These are phyloP conservation scores for Zymoseptoria pseudotritici DNA, from an alignment of 2,329 filamentous ascomycete genomes.

Conservation along the genomic window DNA sequence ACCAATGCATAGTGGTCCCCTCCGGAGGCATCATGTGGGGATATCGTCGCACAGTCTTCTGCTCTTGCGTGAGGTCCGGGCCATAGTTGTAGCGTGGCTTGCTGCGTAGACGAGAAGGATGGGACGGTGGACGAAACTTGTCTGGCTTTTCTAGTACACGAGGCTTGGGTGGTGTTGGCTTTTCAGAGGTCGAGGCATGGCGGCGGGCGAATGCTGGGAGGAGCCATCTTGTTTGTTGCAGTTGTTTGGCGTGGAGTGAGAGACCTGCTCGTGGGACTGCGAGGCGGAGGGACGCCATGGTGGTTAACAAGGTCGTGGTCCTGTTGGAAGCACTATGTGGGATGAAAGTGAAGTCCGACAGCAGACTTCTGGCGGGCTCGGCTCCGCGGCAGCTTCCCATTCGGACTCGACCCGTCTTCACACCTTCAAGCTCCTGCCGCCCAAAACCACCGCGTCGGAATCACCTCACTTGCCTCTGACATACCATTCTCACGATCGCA, in stretches of 20 bases:
- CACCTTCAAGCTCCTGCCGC: neutral
- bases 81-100: slow-evolving; percentile 63
- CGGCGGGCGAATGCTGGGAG: slow-evolving; percentile 2
- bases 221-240: slow-evolving; percentile 7
- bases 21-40: slow-evolving; percentile 82
- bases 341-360: no score
- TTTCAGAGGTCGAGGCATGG: slow-evolving; percentile 24
- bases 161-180: slow-evolving; percentile 45
- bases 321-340: no score
- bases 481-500: neutral
- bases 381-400: neutral
- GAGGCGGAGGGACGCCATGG: slow-evolving; percentile 9
- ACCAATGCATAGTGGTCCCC: slow-evolving; percentile 76
- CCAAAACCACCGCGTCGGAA: neutral
- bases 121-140: slow-evolving; percentile 87
- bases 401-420: neutral
- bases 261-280: slow-evolving; percentile 16
- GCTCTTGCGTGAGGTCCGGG: slow-evolving; percentile 58
- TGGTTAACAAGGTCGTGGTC: no score
- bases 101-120: slow-evolving; percentile 61
- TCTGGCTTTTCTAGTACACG: slow-evolving; percentile 77
- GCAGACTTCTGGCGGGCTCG: neutral
- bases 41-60: slow-evolving; percentile 61
- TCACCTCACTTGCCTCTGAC: neutral
- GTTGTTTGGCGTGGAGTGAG: slow-evolving; percentile 22